phyloP scores from a whole-genome alignment of 2,329 filamentous ascomycete species.

The Pseudogymnoascus verrucosus region DNA sequence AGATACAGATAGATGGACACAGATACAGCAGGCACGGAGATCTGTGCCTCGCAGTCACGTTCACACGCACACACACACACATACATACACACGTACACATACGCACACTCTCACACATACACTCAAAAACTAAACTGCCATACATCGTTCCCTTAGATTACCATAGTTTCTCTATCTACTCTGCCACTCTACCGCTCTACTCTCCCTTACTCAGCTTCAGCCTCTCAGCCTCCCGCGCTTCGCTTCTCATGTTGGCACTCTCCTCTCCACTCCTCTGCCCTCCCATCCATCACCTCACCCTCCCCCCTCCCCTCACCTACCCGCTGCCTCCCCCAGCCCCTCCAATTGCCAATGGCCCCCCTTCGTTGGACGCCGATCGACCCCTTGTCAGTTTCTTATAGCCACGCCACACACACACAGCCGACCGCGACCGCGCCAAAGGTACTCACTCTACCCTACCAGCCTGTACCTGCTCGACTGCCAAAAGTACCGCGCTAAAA shows the following conservation, averaged over 20 bases:
- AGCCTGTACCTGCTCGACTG: no score
- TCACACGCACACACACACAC: neutral
- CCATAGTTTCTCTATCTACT: no score
- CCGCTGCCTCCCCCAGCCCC: constrained; percentile 17
- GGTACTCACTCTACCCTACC: neutral
- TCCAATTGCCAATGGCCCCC: neutral
- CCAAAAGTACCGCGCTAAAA: neutral
- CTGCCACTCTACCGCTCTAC: no score
- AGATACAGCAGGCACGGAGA: neutral
- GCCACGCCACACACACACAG: neutral
- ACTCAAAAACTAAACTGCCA: no score
- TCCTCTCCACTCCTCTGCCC: neutral
- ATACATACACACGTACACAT: neutral
- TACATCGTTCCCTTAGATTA: no score
- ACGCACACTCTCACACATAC: neutral
- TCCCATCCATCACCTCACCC: constrained; percentile 9
- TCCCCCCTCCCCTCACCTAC: constrained; percentile 16
- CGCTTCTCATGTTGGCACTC: constrained; percentile 14
- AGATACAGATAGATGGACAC: no score
- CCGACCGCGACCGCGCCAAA: neutral
- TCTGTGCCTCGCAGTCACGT: neutral
- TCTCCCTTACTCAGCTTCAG: neutral
- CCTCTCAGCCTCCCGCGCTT: constrained; percentile 13
- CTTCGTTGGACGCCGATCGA: neutral
- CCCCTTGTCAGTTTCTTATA: neutral